Evolutionary conservation across 2,329 filamentous ascomycete genomes (phyloP).

Genomic region (Fusarium torreyae): DNA sequence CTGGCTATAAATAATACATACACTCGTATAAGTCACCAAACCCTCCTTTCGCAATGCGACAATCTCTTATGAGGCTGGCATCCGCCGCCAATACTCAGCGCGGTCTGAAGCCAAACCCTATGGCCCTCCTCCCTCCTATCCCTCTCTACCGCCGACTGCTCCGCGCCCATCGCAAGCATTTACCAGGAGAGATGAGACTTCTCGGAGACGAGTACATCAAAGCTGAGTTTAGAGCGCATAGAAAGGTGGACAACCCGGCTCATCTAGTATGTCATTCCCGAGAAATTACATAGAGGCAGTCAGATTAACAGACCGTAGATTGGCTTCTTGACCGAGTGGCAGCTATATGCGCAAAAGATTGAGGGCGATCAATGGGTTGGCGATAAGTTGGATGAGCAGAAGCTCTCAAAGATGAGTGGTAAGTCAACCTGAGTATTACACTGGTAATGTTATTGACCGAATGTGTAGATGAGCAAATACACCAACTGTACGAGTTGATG

Average conservation of each 20-base stretch:
- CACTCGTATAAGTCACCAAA: neutral
- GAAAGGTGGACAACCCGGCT: slow-evolving; percentile 87
- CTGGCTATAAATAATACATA: neutral
- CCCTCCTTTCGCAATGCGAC: slow-evolving; percentile 46
- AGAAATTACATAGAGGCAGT: neutral
- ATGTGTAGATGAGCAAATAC: slow-evolving; percentile 85
- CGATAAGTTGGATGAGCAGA: slow-evolving; percentile 84
- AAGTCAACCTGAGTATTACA: slow-evolving; percentile 50
- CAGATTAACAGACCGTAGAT: slow-evolving; percentile 69
- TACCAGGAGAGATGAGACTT: slow-evolving; percentile 81
- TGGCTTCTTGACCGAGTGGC: slow-evolving; percentile 97
- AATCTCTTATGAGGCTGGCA: slow-evolving; percentile 53
- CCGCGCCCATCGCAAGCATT: slow-evolving; percentile 84
- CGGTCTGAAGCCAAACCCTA: slow-evolving; percentile 57
- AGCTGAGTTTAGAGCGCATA: slow-evolving; percentile 89
- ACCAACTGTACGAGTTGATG: slow-evolving; percentile 96
- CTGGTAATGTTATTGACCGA: slow-evolving; percentile 14
- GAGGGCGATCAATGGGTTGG: slow-evolving; percentile 90
- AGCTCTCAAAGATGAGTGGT: slow-evolving; percentile 97
- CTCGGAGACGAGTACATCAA: slow-evolving; percentile 95
- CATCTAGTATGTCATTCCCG: slow-evolving; percentile 78
- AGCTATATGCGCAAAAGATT: slow-evolving; percentile 91
- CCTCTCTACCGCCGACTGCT: slow-evolving; percentile 90
- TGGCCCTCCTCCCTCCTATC: slow-evolving; percentile 88
- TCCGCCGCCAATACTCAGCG: slow-evolving; percentile 54